Evolutionary conservation across 495 filamentous ascomycete species (phyloP).

Genomic region (Penicillium paradoxum): DNA sequence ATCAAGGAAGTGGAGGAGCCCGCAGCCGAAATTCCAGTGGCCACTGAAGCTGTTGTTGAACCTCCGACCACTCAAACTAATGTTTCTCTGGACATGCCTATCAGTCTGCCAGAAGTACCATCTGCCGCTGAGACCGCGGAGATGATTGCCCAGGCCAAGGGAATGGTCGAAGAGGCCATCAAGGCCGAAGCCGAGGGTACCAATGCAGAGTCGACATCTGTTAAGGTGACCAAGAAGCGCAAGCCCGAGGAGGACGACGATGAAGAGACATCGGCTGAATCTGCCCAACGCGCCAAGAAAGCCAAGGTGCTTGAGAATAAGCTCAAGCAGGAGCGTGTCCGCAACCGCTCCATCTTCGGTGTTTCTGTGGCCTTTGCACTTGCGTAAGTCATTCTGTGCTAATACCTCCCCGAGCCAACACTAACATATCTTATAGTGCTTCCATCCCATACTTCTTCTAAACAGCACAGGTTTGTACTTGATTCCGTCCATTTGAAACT

Average conservation of each 20-base stretch:
- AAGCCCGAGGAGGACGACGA: slow-evolving; percentile 70
- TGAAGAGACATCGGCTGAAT: slow-evolving; percentile 47
- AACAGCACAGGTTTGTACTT: neutral
- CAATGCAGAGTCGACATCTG: slow-evolving; percentile 34
- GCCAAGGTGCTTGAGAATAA: slow-evolving; percentile 68
- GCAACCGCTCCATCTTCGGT: slow-evolving; percentile 77
- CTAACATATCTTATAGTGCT: slow-evolving; percentile 32
- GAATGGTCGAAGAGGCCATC: slow-evolving; percentile 80
- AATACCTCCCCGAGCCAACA: neutral
- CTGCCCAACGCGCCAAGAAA: slow-evolving; percentile 60
- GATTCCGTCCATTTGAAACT: neutral
- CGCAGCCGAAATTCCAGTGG: slow-evolving; percentile 27
- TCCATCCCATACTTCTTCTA: slow-evolving; percentile 48
- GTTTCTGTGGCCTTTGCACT: slow-evolving; percentile 78
- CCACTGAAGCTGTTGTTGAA: slow-evolving; percentile 49
- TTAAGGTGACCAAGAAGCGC: slow-evolving; percentile 61
- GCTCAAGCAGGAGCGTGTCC: slow-evolving; percentile 74
- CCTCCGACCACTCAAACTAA: slow-evolving; percentile 66
- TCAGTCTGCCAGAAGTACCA: slow-evolving; percentile 61
- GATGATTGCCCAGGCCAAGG: slow-evolving; percentile 80
- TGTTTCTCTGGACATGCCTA: slow-evolving; percentile 74
- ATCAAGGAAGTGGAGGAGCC: slow-evolving; percentile 54
- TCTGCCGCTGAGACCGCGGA: slow-evolving; percentile 67
- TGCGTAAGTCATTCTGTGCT: slow-evolving; percentile 61
- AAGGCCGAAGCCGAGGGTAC: slow-evolving; percentile 45